A percentile compares a stretch with the other conserved stretches of the same genome.
Conservation (phyloP, 169 alveolate species). For the Eimeria sp. region DNA sequence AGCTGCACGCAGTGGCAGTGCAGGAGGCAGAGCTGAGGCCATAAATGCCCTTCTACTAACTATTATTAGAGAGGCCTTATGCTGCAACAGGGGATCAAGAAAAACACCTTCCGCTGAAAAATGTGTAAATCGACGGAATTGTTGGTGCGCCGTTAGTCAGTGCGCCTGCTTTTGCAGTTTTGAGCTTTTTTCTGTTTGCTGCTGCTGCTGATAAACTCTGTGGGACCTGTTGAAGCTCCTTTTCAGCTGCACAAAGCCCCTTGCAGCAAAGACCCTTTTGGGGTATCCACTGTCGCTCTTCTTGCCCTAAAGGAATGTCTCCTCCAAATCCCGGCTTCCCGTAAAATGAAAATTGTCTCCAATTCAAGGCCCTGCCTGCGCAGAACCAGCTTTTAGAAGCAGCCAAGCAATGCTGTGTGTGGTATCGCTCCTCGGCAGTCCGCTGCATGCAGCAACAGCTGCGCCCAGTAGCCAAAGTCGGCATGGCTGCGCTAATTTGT, state of each 20-base stretch:
- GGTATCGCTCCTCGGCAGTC: too few relatives aligned
- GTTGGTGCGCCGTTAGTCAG: not conserved
- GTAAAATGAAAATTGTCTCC: not conserved
- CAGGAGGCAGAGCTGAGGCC: not conserved
- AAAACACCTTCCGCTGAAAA: too few relatives aligned
- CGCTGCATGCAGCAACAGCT: too few relatives aligned
- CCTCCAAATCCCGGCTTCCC: not conserved
- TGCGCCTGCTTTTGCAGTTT: not conserved
- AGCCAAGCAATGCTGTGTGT: not conserved
- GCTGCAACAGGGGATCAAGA: not conserved
- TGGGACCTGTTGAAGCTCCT: not conserved
- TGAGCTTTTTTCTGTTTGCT: not conserved
- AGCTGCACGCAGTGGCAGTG: not conserved
- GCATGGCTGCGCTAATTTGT: too few relatives aligned
- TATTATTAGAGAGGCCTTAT: not conserved
- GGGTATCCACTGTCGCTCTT: not conserved
- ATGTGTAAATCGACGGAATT: not conserved
- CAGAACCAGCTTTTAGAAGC: not conserved
- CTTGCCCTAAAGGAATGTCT: not conserved
- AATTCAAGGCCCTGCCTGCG: not conserved
- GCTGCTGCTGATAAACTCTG: not conserved
- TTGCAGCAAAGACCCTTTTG: not conserved
- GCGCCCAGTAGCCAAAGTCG: too few relatives aligned
- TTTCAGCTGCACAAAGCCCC: not conserved
- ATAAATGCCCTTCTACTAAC: not conserved